Conservation (phyloP, 441 rosid genomes). For the Rhodomyrtus psidioides region DNA sequence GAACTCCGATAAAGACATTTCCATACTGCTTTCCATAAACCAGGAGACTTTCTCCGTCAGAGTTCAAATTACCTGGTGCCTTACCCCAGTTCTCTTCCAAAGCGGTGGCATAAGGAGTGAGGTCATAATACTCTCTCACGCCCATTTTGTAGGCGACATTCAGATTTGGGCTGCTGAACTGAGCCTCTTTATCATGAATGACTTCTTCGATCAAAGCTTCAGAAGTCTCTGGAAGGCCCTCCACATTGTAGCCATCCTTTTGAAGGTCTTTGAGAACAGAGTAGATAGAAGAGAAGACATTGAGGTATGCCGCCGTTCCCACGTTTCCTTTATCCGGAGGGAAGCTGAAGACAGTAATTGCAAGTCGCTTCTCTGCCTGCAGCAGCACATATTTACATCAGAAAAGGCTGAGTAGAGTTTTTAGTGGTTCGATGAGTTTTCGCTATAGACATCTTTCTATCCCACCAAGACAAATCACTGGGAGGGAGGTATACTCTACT, state of each 20-base stretch:
- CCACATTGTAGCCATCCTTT: conserved; percentile 82
- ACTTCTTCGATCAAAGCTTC: conserved; percentile 86
- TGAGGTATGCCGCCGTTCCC: conserved; percentile 94
- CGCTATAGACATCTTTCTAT: background rate
- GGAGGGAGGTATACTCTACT: background rate
- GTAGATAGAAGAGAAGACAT: conserved; percentile 91
- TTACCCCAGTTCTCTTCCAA: conserved; percentile 99
- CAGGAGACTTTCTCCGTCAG: conserved; percentile 91
- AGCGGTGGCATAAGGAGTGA: conserved; percentile 78
- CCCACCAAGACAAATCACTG: background rate
- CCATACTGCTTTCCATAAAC: conserved; percentile 92
- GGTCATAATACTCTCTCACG: conserved; percentile 67
- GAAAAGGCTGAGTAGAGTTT: background rate
- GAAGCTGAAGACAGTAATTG: conserved; percentile 97
- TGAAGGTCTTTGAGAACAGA: conserved; percentile 79
- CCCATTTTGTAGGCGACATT: conserved; percentile 93
- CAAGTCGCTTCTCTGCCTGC: conserved; percentile 89
- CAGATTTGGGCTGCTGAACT: conserved; percentile 92
- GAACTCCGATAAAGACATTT: conserved; percentile 94
- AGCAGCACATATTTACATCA: conserved; percentile 2
- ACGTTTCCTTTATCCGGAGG: conserved; percentile 98
- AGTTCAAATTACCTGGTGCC: conserved; percentile 90
- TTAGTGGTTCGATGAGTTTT: background rate
- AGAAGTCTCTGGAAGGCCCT: conserved; percentile 86
- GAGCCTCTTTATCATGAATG: conserved; percentile 96